Evolutionary conservation across 2,329 filamentous ascomycete species (phyloP), one percentile per base, ranked within the genome.

Genomic region (Drechslera avenae): DNA sequence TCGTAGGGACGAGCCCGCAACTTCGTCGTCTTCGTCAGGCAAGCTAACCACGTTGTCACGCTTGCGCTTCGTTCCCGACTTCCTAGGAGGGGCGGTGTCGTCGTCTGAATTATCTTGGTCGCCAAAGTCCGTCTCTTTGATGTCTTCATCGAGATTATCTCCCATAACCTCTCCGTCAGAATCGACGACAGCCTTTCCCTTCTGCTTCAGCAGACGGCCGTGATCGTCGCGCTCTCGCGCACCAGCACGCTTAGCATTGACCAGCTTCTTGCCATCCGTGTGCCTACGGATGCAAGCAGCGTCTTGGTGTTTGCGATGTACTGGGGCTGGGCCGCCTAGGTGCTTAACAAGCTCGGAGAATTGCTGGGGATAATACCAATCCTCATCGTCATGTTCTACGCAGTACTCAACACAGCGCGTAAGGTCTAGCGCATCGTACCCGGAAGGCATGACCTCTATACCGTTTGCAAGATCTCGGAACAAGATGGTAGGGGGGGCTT

Each of bases 361-460:
- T 14, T 67, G 54, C 4, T 35, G 34, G 0, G 63, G 63, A 28
- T 60, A 68, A 12, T n/a, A 19, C 62, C 59, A 68, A 2, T 55
- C 39, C 35, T 62, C 54, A 1, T 56, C 30, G 3, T 51, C 50
- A 35, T 66, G 39, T 1, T 56, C 39, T 1, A 59, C 3, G 18
- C 53, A 54, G 43, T 65, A 59, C 13, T 52, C 12, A 1, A 68
- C 46, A 17, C 54, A 59, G 7, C 60, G 60, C 2, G 64, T 66
- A 7, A 68, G 54, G 30, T 68, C 64, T 5, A 66, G 50, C 2
- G 59, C 60, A 42, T 68, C 63, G 10, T 39, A 5, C 0, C 56
- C 59, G 0, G 37, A 40, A 0, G 64, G 64, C 30, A 59, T 50
- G 3, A 30, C 6, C 34, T 59, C 52, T 1, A 67, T 53, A 5